phyloP scores from a whole-genome alignment of 2,329 filamentous ascomycete species.

The Fusarium ramigenum region DNA sequence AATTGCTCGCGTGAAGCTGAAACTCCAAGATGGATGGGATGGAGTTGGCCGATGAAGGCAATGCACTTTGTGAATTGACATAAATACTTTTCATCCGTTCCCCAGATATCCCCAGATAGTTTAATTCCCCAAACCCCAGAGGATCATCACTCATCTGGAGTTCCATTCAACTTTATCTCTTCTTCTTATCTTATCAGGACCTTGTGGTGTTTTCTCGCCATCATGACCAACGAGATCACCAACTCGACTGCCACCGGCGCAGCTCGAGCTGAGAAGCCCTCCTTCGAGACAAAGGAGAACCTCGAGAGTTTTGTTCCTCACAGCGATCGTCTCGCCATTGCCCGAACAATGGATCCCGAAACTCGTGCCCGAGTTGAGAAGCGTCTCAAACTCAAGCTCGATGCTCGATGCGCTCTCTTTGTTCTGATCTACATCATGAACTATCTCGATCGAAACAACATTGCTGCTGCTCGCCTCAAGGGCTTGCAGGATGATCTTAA shows the following conservation, averaged over 20 bases:
- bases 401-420: conserved; percentile 73
- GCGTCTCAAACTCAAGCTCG: conserved; percentile 75
- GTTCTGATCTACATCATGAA: conserved; percentile 81
- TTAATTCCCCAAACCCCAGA: conserved; percentile 1
- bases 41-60: neutral
- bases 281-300: neutral
- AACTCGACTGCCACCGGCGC: neutral
- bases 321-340: neutral
- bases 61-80: neutral
- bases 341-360: neutral
- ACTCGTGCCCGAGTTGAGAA: conserved; percentile 61
- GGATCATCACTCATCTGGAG: neutral
- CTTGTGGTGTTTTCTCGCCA: neutral
- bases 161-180: neutral
- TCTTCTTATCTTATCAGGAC: neutral
- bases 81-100: conserved; percentile 7
- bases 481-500: conserved; percentile 70
- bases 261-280: neutral
- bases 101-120: conserved; percentile 13
- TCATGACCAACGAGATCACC: conserved; percentile 10
- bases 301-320: neutral
- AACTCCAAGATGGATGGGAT: neutral
- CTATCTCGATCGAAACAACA: conserved; percentile 75
- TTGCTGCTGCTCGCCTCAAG: conserved; percentile 71
- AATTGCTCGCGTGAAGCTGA: neutral